Conservation (phyloP, 2,329 filamentous ascomycete genomes). For the Aspergillus intermedius region DNA sequence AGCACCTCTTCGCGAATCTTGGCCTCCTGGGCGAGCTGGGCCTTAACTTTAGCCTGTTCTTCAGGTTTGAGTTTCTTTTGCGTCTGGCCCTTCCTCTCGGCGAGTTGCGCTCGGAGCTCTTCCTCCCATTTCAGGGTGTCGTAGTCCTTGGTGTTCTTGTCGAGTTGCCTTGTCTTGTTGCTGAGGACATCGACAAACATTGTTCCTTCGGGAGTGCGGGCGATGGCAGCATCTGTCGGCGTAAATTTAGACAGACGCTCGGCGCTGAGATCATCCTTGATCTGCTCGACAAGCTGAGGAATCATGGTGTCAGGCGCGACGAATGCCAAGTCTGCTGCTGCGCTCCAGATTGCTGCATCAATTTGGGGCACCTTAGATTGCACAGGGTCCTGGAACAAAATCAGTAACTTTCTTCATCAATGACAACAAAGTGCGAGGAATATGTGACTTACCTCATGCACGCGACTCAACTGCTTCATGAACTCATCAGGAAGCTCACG, state of each 20-base stretch:
- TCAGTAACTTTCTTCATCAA: conserved; percentile 1
- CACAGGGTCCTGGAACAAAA: conserved; percentile 22
- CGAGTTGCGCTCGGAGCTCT: conserved; percentile 77
- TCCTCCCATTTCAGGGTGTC: conserved; percentile 97
- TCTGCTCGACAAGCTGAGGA: conserved; percentile 65
- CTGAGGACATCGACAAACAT: conserved; percentile 85
- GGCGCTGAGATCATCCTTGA: conserved; percentile 66
- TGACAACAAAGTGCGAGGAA: neutral
- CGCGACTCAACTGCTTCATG: conserved; percentile 58
- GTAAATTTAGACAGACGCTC: conserved; percentile 65
- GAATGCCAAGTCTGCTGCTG: conserved; percentile 86
- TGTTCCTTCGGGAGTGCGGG: conserved; percentile 80
- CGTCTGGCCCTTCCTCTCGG: conserved; percentile 79
- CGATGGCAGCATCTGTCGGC: conserved; percentile 85
- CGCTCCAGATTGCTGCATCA: conserved; percentile 68
- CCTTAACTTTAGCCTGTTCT: conserved; percentile 82
- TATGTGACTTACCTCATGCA: conserved; percentile 48
- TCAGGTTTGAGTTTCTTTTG: conserved; percentile 87
- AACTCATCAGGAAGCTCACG: conserved; percentile 57
- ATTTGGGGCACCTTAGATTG: conserved; percentile 29
- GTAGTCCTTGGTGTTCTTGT: conserved; percentile 92
- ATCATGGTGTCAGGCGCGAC: conserved; percentile 80
- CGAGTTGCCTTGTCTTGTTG: conserved; percentile 67
- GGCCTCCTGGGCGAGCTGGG: conserved; percentile 81
- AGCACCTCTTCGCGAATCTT: conserved; percentile 68